Evolutionary conservation across 2,329 filamentous ascomycete species (phyloP).

Genomic region (Arthrobotrys musiformis): DNA sequence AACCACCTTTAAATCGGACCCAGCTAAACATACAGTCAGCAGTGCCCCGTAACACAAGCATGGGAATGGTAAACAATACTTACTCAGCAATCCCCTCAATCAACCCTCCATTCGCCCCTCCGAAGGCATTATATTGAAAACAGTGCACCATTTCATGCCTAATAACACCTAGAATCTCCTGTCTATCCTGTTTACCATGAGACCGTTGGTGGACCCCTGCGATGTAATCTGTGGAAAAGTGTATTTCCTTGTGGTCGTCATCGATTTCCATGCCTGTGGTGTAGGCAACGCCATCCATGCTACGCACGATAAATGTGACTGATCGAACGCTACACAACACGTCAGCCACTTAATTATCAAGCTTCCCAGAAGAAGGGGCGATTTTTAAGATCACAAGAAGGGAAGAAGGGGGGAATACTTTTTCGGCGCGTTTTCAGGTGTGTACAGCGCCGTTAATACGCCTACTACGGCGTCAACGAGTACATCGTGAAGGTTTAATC

Average conservation of each 20-base stretch:
- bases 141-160: conserved; percentile 96
- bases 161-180: conserved; percentile 83
- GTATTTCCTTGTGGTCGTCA: conserved; percentile 89
- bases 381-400: too few relatives aligned
- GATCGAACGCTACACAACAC: conserved; percentile 71
- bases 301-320: conserved; percentile 81
- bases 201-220: conserved; percentile 62
- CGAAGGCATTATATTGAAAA: conserved; percentile 79
- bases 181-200: conserved; percentile 62
- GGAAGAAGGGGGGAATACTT: conserved; percentile 36
- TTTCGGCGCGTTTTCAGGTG: conserved; percentile 59
- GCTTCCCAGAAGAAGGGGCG: not conserved
- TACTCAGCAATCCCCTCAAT: conserved; percentile 88
- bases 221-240: conserved; percentile 84
- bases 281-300: conserved; percentile 87
- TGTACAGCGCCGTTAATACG: conserved; percentile 80
- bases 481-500: conserved; percentile 71
- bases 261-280: conserved; percentile 84
- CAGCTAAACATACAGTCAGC: conserved; percentile 65
- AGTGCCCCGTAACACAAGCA: not conserved
- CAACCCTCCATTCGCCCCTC: conserved; percentile 76
- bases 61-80: not conserved
- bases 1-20: conserved; percentile 78
- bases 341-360: conserved; percentile 54
- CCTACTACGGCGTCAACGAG: conserved; percentile 73